Base-by-base conservation (phyloP, 228 moss, liverwort and hornwort genomes). In the Sphagnum magellanicum region DNA sequence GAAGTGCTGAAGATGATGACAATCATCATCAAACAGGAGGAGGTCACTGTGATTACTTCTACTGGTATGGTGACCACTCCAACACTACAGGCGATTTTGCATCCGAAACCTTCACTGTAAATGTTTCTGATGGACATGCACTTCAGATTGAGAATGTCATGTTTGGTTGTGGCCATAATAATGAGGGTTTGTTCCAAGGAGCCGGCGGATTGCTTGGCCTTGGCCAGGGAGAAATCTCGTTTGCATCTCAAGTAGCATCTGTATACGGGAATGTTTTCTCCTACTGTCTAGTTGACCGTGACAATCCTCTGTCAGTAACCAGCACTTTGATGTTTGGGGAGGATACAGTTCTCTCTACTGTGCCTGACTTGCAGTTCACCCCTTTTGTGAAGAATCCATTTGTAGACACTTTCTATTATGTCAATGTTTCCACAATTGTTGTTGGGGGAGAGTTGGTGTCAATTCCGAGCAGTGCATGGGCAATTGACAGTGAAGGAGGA, bases 101-200 rank as follows among this genome's bases (percentile, higher is more conserved):
- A 10, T 64, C 74, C 5, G 88, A 88, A 67, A 88, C 84, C 0
- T 73, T 88, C 53, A 88, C 84, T 50, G 73, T 88, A 70, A 84
- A 81, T 64, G 78, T 69, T 5, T 77, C 71, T 63, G 75, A 71
- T 69, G 81, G 81, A 10, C 72, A 72, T 57, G 74, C 79, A 53
- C 71, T 84, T 8, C 81, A 79, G 50, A 84, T 88, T 75, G 81
- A 77, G 53, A 74, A 82, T 49, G 73, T 88, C 55, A 71, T 84
- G 15, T 81, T 88, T 17, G 87, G 87, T 16, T 88, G 87, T 65
- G 87, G 87, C 50, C 84, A 88, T 67, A 81, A 75, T 65, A 88
- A 88, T 53, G 69, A 78, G 53, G 87, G 87, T 2, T 68, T 88
- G 48, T 88, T 88, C 67, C 79, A 81, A 32, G 87, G 83, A 61